Percentiles rank a stretch among this genome's conserved stretches.
phyloP scores from a whole-genome alignment of 1,284 basidiomycete genomes.

The Pseudozyma hubeiensis region DNA sequence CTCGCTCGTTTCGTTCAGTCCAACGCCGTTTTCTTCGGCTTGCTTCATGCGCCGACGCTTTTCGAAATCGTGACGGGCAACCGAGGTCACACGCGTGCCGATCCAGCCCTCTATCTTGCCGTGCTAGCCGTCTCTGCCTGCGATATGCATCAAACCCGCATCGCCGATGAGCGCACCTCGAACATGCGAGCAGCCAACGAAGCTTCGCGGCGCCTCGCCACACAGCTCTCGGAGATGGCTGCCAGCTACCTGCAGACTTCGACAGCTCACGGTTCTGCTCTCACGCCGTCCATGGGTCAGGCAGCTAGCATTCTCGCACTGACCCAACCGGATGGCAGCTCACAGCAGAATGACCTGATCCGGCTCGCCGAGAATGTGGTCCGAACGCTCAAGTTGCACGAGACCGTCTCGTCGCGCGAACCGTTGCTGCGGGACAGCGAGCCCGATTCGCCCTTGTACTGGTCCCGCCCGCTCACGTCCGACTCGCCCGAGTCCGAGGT shows the following conservation, averaged over 20 bases:
- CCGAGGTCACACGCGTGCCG: constrained; percentile 22
- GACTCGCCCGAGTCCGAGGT: constrained; percentile 44
- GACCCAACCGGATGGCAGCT: constrained; percentile 44
- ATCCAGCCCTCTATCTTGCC: constrained; percentile 48
- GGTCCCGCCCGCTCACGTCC: constrained; percentile 38
- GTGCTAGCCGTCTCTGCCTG: constrained; percentile 49
- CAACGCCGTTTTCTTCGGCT: constrained; percentile 54
- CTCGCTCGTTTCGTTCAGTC: constrained; percentile 47
- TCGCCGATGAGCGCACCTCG: constrained; percentile 35
- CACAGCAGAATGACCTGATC: constrained; percentile 34
- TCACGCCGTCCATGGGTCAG: constrained; percentile 40
- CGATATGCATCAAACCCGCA: constrained; percentile 44
- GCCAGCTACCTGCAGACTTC: constrained; percentile 38
- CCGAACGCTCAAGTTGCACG: constrained; percentile 27
- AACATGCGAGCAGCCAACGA: constrained; percentile 44
- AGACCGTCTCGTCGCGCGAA: constrained; percentile 32
- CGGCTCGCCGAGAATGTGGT: constrained; percentile 43
- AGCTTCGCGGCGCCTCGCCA: constrained; percentile 27
- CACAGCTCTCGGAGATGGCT: constrained; percentile 32
- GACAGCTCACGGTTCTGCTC: constrained; percentile 18
- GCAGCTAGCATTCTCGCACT: constrained; percentile 51
- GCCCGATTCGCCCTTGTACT: constrained; percentile 44
- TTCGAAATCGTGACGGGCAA: constrained; percentile 27
- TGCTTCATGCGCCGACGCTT: constrained; percentile 48
- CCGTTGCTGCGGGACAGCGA: constrained; percentile 38